Base-by-base conservation (phyloP, 306 rosid genomes). In the Mimosa pudica region DNA sequence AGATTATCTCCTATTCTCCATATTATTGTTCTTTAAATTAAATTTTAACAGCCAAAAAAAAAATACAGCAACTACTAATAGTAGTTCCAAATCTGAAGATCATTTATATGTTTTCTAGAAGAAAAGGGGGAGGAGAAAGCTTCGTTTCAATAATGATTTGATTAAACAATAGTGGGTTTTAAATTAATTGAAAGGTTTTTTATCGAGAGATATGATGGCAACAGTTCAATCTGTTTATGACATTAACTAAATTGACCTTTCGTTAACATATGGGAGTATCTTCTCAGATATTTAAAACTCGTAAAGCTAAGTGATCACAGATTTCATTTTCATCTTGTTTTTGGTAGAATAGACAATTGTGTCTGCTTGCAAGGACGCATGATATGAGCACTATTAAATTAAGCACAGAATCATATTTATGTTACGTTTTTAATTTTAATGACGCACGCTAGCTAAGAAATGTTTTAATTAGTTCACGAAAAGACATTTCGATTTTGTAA, bases 341-440 rank as follows among this genome's bases (percentile, higher is more conserved):
- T 8, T 8, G 33, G 33, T 30, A 55, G 63, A 57, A 57, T 57
- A 57, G 32, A n/a, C 32, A 57, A 18, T 18, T 33, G 20, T 85
- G 86, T 82, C 84, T 82, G 62, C 77, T 78, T 75, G 71, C 73
- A 47, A 71, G 88, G 88, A 79, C 73, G 52, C 88, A 85, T 18
- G 5, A 38, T 33, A 14, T 63, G 65, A 14, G 65, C 33, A 60
- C 36, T 3, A 60, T 9, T 9, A 20, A 60, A 8, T 8, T 60
- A 17, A 18, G 62, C 10, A 55, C 2, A 55, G 10, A 55, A 55
- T 55, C 65, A 14, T 48, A 57, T 24, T 12, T 64, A 35, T 6
- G 17, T 35, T 64, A 13, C 11, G 45, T n/a, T 63, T 63, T 14
- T 35, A 58, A 58, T 18, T 18, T 18, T n/a, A 7, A 20, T 9